These are phyloP conservation scores for Amaranthus palmeri DNA, from an alignment of 148 eudicot species.

Conservation along the genomic window DNA sequence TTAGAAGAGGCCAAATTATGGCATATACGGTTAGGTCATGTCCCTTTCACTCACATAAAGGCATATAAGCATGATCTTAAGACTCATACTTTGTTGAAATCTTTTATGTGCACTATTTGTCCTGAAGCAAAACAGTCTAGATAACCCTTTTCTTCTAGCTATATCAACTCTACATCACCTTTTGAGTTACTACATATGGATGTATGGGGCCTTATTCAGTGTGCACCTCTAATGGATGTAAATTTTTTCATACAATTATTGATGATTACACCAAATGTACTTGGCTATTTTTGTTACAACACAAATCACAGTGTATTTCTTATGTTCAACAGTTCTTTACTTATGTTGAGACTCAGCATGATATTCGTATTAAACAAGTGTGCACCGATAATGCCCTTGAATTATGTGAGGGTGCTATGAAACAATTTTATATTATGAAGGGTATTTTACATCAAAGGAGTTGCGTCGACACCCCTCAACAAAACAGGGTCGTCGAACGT, in stretches of 20 bases:
- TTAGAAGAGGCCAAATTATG: no score
- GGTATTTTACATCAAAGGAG: not conserved
- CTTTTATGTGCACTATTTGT: no score
- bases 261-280: conserved; percentile 5
- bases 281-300: not conserved
- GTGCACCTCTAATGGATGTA: no score
- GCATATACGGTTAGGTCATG: no score
- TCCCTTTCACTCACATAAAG: no score
- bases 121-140: no score
- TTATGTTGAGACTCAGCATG: not conserved
- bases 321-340: not conserved
- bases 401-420: not conserved
- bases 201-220: no score
- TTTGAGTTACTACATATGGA: no score
- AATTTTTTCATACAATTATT: not conserved
- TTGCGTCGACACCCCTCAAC: conserved; percentile 3
- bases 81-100: no score
- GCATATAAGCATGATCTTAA: no score
- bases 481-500: not conserved
- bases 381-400: not conserved
- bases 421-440: not conserved
- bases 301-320: not conserved
- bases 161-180: no score
- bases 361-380: not conserved
- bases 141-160: no score